phyloP scores from a whole-genome alignment of 2,329 filamentous ascomycete genomes.

The Graphilbum ipis-grandicollis region DNA sequence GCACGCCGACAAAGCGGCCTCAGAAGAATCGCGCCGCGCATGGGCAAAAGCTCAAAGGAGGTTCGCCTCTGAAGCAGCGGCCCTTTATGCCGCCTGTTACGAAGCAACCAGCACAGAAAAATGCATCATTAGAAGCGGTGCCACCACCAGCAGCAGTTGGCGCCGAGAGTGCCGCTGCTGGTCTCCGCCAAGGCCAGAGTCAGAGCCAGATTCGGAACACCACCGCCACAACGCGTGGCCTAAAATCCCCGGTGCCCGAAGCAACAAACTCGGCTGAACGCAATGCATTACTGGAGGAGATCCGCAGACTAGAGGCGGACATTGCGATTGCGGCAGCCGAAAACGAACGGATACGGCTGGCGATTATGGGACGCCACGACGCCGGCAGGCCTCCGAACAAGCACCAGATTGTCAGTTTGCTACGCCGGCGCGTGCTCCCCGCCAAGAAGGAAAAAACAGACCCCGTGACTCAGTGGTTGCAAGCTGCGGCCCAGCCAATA shows the following conservation, averaged over 20 bases:
- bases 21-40: conserved; percentile 7
- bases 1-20: conserved; percentile 29
- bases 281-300: conserved; percentile 35
- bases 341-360: conserved; percentile 31
- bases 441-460: conserved; percentile 13
- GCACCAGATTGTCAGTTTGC: conserved; percentile 21
- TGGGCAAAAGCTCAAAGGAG: conserved; percentile 19
- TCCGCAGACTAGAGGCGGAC: conserved; percentile 39
- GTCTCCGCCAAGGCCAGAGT: neutral
- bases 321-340: conserved; percentile 38
- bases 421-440: conserved; percentile 24
- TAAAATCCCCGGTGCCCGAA: conserved; percentile 23
- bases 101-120: neutral
- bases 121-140: neutral
- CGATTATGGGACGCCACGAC: conserved; percentile 16
- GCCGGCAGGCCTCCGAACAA: conserved; percentile 12
- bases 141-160: neutral
- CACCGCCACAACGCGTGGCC: conserved; percentile 20
- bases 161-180: neutral
- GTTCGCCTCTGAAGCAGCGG: conserved; percentile 31
- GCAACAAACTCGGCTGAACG: conserved; percentile 32
- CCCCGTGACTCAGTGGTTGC: conserved; percentile 24
- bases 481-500: conserved; percentile 31
- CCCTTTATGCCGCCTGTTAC: too few species aligned
- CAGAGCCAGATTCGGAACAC: too few species aligned